Evolutionary conservation across 1,284 basidiomycete genomes (phyloP), one percentile per base, ranked within the genome.

Genomic region (Cutaneotrichosporon sp.): DNA sequence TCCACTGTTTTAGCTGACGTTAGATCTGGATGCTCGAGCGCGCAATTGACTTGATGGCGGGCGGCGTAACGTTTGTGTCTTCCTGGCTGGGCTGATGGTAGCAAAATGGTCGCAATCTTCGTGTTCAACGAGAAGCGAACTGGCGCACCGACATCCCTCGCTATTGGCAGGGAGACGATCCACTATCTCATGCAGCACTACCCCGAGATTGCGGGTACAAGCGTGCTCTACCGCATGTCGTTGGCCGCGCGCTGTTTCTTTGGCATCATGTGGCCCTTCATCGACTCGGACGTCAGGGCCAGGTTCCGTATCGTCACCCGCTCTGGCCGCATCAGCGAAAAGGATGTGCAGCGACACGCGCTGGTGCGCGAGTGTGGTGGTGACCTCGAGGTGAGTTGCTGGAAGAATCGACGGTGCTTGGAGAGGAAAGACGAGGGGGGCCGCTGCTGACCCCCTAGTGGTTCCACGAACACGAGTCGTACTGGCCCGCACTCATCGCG

Each of bases 71-170:
- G 76, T 76, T 63, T 40, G 73, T 73, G 10, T 4, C 42, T 1
- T 2, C 22, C 31, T 26, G 18, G n/a, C n/a, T 11, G n/a, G n/a
- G 40, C 57, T 49, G 57, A 58, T 53, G 16, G 18, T 32, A 55
- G 57, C 31, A 31, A 55, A 30, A 30, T 50, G 4, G 18, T 18
- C 13, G 72, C 75, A 47, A 61, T 78, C 14, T 75, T 79, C 67
- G 76, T 77, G 64, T 76, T 79, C 64, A 64, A 68, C n/a, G 79
- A 76, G 8, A 77, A 79, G 58, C 69, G 74, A 14, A 68, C 77
- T 66, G 73, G 76, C 22, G 73, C 73, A 9, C 73, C 73, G 5
- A 72, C 72, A 4, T 72, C 70, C 40, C 60, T 74, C 46, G 58
- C 69, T 1, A 67, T 73, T 46, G 71, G 72, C 21, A 69, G 70